A percentile compares a stretch with the other conserved stretches of the same genome.
Conservation (phyloP, 441 rosid genomes). For the Flueggea neowawraea region DNA sequence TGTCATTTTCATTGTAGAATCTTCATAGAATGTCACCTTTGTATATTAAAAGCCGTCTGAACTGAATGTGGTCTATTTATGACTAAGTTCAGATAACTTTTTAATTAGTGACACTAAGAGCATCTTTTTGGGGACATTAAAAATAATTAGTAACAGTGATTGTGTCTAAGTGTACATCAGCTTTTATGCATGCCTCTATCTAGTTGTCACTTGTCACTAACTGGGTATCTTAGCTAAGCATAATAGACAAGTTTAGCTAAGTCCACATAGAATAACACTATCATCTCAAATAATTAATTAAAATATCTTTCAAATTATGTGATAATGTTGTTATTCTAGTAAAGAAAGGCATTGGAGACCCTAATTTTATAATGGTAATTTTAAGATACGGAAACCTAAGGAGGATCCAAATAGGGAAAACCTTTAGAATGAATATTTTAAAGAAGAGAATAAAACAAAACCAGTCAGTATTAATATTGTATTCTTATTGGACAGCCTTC, state of each 20-base stretch:
- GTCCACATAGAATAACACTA: too few relatives aligned
- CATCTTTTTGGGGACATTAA: not conserved
- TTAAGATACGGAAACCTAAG: not conserved
- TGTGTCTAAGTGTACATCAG: too few relatives aligned
- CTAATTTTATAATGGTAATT: not conserved
- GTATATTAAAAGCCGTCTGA: too few relatives aligned
- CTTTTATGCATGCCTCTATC: not conserved
- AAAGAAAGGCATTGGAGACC: not conserved
- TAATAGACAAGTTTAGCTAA: too few relatives aligned
- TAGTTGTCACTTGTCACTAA: not conserved
- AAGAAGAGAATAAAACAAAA: not conserved
- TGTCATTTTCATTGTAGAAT: too few relatives aligned
- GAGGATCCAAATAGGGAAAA: too few relatives aligned
- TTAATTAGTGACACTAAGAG: not conserved
- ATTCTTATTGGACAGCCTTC: too few relatives aligned
- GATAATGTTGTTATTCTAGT: not conserved
- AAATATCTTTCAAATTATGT: not conserved
- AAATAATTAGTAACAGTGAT: not conserved
- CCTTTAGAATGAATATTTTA: too few relatives aligned
- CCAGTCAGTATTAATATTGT: too few relatives aligned
- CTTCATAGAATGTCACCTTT: too few relatives aligned
- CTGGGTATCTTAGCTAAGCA: too few relatives aligned
- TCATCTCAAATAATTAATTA: not conserved
- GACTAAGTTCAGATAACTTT: not conserved
- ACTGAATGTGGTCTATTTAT: too few relatives aligned